These are phyloP conservation scores for Ogataea hybrid DNA, from an alignment of 1,139 yeast species.

Conservation along the genomic window DNA sequence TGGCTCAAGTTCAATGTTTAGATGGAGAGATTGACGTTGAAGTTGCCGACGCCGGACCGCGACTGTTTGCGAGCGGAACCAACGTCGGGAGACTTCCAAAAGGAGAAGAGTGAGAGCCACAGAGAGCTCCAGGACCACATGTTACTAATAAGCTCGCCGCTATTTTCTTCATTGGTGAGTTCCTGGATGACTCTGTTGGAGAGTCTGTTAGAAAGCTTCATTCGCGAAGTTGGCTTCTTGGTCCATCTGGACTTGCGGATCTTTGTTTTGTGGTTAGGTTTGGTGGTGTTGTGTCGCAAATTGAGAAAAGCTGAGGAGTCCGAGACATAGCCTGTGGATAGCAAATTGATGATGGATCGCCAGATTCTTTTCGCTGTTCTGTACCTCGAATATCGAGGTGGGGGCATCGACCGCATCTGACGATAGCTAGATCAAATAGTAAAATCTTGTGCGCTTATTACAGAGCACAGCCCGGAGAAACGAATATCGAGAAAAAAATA, in stretches of 20 bases:
- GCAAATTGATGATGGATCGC: constrained; percentile 28
- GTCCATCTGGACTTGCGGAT: constrained; percentile 32
- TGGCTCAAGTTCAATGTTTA: constrained; percentile 34
- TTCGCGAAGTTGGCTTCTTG: constrained; percentile 30
- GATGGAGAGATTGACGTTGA: constrained; percentile 15
- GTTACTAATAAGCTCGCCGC: constrained; percentile 17
- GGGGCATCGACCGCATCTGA: constrained; percentile 34
- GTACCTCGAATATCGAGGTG: constrained; percentile 33
- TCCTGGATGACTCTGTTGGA: constrained; percentile 26
- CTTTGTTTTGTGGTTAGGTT: constrained; percentile 25
- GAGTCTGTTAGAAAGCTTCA: constrained; percentile 23
- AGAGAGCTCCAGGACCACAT: constrained; percentile 19
- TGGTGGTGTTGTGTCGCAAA: constrained; percentile 20
- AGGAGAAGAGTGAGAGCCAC: constrained; percentile 16
- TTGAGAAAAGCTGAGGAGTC: constrained; percentile 31
- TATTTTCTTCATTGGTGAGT: constrained; percentile 23
- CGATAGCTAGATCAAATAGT: constrained; percentile 7
- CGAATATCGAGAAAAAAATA: not conserved
- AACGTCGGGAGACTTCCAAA: constrained; percentile 15
- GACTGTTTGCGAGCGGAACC: constrained; percentile 3
- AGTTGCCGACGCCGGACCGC: constrained; percentile 11
- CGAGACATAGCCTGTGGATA: constrained; percentile 32
- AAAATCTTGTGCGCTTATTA: constrained; percentile 10
- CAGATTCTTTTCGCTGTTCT: constrained; percentile 31
- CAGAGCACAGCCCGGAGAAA: constrained; percentile 8